Conservation (phyloP, 2,329 filamentous ascomycete species). For the Parastagonospora avenae region DNA sequence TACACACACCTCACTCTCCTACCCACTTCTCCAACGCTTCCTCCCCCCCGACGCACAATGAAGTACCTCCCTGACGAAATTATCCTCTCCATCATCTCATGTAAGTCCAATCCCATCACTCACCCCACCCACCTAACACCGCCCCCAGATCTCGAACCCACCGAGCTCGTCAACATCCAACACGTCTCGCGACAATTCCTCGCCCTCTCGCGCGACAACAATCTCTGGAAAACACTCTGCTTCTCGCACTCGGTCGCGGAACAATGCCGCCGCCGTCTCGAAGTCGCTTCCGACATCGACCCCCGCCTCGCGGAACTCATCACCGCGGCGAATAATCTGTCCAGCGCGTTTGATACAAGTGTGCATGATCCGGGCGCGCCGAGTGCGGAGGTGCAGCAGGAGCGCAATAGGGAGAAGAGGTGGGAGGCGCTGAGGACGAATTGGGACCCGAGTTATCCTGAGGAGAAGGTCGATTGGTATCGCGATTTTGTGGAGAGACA, state of each 20-base stretch:
- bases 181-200: constrained; percentile 70
- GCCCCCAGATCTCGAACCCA: constrained; percentile 63
- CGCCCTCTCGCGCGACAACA: constrained; percentile 72
- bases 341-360: constrained; percentile 26
- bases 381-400: constrained; percentile 36
- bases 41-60: constrained; percentile 19
- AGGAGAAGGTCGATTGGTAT: constrained; percentile 81
- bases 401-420: constrained; percentile 45
- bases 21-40: neutral
- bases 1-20: neutral
- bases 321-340: constrained; percentile 46
- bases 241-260: constrained; percentile 73
- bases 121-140: constrained; percentile 17
- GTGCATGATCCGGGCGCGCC: constrained; percentile 35
- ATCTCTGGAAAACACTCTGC: constrained; percentile 76
- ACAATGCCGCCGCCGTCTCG: constrained; percentile 58
- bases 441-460: constrained; percentile 80
- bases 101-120: constrained; percentile 33
- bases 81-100: constrained; percentile 50
- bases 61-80: constrained; percentile 46
- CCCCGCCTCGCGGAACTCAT: constrained; percentile 51
- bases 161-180: constrained; percentile 71
- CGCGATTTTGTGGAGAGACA: constrained; percentile 85
- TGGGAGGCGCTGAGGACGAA: constrained; percentile 69
- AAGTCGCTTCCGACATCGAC: constrained; percentile 39